Percentiles rank a stretch among this genome's conserved stretches.
Evolutionary conservation across 1,139 yeast species (phyloP).

Genomic region (Pichia terricola): DNA sequence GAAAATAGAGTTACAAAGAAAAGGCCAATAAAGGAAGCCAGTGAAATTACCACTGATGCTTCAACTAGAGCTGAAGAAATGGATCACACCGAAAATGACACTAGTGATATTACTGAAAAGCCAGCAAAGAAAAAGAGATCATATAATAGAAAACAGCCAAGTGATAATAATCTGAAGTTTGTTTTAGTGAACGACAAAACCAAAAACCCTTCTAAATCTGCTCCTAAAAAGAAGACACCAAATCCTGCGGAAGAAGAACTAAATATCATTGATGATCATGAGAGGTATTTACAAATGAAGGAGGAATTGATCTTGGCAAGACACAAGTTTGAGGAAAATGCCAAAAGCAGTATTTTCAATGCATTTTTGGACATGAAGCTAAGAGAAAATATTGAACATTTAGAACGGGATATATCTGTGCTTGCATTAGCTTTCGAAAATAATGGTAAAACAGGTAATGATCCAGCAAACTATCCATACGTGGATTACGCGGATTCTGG

Average conservation of each 20-base stretch:
- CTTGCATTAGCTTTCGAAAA: too few species aligned
- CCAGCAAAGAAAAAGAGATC: conserved; percentile 4
- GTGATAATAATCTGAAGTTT: conserved; percentile 8
- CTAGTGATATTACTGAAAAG: not conserved
- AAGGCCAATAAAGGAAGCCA: not conserved
- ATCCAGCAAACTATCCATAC: too few species aligned
- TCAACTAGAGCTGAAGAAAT: not conserved
- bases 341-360: conserved; percentile 6
- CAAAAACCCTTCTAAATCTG: not conserved
- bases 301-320: not conserved
- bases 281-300: too few species aligned
- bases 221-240: not conserved
- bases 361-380: conserved; percentile 12
- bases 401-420: conserved; percentile 4
- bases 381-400: conserved; percentile 8
- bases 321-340: conserved; percentile 5
- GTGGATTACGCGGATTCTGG: not conserved
- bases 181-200: conserved; percentile 1
- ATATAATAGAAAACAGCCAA: conserved; percentile 3
- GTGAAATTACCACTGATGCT: not conserved
- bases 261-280: not conserved
- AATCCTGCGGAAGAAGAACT: not conserved
- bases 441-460: not conserved
- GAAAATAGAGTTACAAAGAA: not conserved
- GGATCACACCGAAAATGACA: too few species aligned